These are phyloP conservation scores for Avena sativa DNA, from an alignment of 176 grass and related monocot genomes.

Conservation along the genomic window DNA sequence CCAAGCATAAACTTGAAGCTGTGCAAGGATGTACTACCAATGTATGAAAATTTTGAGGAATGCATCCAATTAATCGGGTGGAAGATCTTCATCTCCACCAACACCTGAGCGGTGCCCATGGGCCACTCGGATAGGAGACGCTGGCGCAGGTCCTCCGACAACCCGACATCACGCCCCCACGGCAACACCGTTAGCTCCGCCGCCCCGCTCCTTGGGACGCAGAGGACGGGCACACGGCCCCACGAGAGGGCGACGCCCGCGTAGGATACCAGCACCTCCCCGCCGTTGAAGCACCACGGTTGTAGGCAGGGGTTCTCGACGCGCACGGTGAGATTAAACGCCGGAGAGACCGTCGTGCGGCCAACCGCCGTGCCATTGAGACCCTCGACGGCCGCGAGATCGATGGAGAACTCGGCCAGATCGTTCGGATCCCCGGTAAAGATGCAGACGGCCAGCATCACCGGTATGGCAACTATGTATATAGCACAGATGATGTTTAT, in stretches of 20 bases:
- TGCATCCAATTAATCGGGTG: not conserved
- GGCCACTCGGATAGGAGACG: not conserved
- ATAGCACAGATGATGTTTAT: not conserved
- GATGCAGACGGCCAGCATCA: not conserved
- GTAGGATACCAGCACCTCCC: not conserved
- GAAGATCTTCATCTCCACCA: conserved; percentile 11
- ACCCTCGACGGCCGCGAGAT: not conserved
- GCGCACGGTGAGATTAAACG: conserved; percentile 22
- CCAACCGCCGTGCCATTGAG: not conserved
- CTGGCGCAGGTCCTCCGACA: conserved; percentile 4
- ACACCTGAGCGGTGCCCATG: not conserved
- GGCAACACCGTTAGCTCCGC: not conserved
- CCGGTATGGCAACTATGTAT: not conserved
- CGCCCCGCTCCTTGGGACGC: not conserved
- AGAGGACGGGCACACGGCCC: not conserved
- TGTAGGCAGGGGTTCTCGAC: not conserved
- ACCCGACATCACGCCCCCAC: not conserved
- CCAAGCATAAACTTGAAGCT: not conserved
- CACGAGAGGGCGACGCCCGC: not conserved
- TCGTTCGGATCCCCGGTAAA: not conserved
- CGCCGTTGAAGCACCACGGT: not conserved
- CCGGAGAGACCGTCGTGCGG: not conserved
- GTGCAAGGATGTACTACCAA: not conserved
- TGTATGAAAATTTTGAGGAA: not conserved
- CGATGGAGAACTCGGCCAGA: not conserved